Base-by-base conservation (phyloP, 495 filamentous ascomycete species). In the Penicillium roqueforti region DNA sequence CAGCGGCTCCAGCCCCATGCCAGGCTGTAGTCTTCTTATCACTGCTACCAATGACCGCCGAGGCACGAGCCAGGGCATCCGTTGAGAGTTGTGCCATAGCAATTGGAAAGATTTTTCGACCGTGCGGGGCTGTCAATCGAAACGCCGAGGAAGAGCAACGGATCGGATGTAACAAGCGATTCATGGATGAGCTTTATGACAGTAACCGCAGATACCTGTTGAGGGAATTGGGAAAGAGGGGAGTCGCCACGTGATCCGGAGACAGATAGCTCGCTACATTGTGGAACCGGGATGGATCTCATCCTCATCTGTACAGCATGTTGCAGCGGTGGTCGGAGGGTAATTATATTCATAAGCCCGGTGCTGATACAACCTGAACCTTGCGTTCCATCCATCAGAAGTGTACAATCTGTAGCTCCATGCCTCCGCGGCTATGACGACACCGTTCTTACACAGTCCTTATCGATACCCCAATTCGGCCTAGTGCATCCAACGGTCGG, bases 1-100 rank as follows among this genome's bases (percentile, higher is more conserved):
- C 80, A 3, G 84, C 82, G 1, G 83, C 83, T 0, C 82, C 81
- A n/a, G 79, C 76, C 16, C 72, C 70, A 9, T 80, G 73, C 83
- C 83, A 87, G 46, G 76, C 71, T 56, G 61, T 81, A 26, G 62
- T 49, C 48, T 63, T 70, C 14, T 23, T 36, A 10, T 51, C 31
- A 56, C 53, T 53, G 50, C 59, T 29, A 10, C 23, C 23, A 36
- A 19, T 54, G 10, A 40, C 29, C 13, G 51, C 54, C 28, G 53
- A 26, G 48, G 48, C 16, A n/a, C 50, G 42, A 7, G 56, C 42
- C 61, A 46, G 57, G 43, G 23, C 60, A 6, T 36, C 41, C 20
- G 62, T 68, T 31, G 67, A 63, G 16, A 67, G 46, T 23, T 60
- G 68, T 16, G 67, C 62, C 57, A 69, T 64, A 18, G 51, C 5